Evolutionary conservation across 1,284 basidiomycete genomes (phyloP).

Genomic region (Caloboletus inedulis): DNA sequence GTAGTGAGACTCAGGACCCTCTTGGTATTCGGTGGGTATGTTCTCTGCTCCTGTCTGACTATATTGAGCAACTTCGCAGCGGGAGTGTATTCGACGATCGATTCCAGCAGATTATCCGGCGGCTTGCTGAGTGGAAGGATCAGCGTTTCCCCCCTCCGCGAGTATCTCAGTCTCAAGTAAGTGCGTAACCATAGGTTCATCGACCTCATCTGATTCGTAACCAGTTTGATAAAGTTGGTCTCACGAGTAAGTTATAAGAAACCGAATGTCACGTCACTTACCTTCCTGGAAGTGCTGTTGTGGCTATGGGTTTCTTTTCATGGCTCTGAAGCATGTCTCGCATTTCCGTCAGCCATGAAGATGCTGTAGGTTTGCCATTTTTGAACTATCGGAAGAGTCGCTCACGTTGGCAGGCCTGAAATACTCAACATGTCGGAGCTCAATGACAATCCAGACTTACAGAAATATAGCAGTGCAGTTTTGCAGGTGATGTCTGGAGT

Average conservation of each 20-base stretch:
- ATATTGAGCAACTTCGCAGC: conserved; percentile 36
- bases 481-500: conserved; percentile 72
- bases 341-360: conserved; percentile 73
- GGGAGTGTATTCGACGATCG: conserved; percentile 55
- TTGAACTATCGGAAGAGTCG: conserved; percentile 3
- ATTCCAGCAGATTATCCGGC: conserved; percentile 51
- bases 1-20: conserved; percentile 60
- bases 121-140: conserved; percentile 66
- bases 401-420: conserved; percentile 54
- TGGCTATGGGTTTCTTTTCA: conserved; percentile 79
- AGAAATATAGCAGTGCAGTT: conserved; percentile 71
- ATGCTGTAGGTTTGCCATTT: conserved; percentile 58
- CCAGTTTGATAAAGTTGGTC: conserved; percentile 83
- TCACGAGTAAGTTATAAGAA: conserved; percentile 54
- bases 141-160: conserved; percentile 82
- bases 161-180: conserved; percentile 68
- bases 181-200: conserved; percentile 13
- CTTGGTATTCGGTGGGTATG: conserved; percentile 52
- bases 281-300: conserved; percentile 54
- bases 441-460: conserved; percentile 71
- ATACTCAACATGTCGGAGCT: conserved; percentile 79
- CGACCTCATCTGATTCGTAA: conserved; percentile 17
- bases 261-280: conserved; percentile 11
- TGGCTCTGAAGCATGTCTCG: conserved; percentile 60
- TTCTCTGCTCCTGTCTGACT: neutral